phyloP scores from a whole-genome alignment of 345 rosid species.

The Lepidium sativum region DNA sequence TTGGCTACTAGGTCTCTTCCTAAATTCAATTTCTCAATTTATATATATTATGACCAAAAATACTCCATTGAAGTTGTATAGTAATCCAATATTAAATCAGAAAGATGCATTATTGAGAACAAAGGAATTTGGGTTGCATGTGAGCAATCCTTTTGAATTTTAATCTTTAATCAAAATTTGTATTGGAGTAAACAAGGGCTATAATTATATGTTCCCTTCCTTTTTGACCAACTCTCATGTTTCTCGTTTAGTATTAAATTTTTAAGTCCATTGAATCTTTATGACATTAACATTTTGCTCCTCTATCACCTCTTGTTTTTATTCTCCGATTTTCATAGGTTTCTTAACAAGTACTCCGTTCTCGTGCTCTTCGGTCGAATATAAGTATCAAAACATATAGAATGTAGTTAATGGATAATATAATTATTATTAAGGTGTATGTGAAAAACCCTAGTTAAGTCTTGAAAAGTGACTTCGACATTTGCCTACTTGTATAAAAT shows the following conservation, averaged over 20 bases:
- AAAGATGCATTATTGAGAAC: constrained; percentile 26
- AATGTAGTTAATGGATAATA: background rate
- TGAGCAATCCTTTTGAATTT: constrained; percentile 27
- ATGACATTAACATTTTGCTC: background rate
- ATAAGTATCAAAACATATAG: background rate
- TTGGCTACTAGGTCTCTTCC: background rate
- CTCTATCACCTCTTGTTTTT: background rate
- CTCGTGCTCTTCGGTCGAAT: background rate
- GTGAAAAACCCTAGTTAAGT: background rate
- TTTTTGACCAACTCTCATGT: constrained; percentile 28
- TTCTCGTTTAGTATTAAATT: constrained; percentile 17
- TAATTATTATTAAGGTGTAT: background rate
- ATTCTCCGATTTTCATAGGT: background rate
- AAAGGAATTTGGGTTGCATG: constrained; percentile 32
- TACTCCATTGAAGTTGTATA: background rate
- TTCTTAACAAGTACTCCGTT: background rate
- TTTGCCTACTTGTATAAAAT: background rate
- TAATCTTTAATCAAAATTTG: constrained; percentile 12
- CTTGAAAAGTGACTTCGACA: background rate
- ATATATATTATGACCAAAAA: constrained; percentile 11
- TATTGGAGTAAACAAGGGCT: constrained; percentile 26
- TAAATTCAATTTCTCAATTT: background rate
- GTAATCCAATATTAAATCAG: background rate
- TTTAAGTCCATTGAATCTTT: constrained; percentile 11
- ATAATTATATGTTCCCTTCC: constrained; percentile 18